Percentiles rank a stretch among this genome's conserved stretches.
Conservation (phyloP, 2,329 filamentous ascomycete species). For the Aspergillus vadensis region DNA sequence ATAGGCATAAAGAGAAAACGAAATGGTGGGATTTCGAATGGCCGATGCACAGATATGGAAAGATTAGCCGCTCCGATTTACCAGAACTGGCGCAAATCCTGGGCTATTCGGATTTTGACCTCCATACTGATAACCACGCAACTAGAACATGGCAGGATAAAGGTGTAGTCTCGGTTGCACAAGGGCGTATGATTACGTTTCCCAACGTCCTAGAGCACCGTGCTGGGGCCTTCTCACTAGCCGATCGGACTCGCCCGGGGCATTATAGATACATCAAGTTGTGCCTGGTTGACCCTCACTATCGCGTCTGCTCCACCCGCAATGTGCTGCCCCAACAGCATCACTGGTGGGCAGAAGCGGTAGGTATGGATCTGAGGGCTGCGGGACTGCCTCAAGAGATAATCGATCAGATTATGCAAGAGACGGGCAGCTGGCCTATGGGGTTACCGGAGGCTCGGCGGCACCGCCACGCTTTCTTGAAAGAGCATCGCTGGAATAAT, state of each 20-base stretch:
- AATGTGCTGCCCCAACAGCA: slow-evolving; percentile 15
- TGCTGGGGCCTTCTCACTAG: not conserved
- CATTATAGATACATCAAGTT: slow-evolving; percentile 10
- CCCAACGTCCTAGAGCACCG: slow-evolving; percentile 12
- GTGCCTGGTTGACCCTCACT: slow-evolving; percentile 13
- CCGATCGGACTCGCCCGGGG: slow-evolving; percentile 1
- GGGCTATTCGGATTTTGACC: not conserved
- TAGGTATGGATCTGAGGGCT: not conserved
- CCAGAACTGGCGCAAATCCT: not conserved
- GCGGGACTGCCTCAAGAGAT: not conserved
- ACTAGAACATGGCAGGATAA: not conserved
- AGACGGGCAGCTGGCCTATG: not conserved
- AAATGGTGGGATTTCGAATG: not conserved
- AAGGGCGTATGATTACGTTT: slow-evolving; percentile 12
- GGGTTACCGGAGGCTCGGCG: not conserved
- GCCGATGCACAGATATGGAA: not conserved
- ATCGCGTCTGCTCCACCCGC: slow-evolving; percentile 10
- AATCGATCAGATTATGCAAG: not conserved
- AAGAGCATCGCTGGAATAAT: not conserved
- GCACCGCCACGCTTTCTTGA: not conserved
- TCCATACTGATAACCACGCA: not conserved
- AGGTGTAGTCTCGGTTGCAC: not conserved
- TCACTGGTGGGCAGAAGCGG: slow-evolving; percentile 11
- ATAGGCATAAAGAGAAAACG: not conserved
- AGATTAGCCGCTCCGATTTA: not conserved